These are phyloP conservation scores for Prunella vulgaris DNA, from an alignment of 257 asterid genomes.

Conservation along the genomic window DNA sequence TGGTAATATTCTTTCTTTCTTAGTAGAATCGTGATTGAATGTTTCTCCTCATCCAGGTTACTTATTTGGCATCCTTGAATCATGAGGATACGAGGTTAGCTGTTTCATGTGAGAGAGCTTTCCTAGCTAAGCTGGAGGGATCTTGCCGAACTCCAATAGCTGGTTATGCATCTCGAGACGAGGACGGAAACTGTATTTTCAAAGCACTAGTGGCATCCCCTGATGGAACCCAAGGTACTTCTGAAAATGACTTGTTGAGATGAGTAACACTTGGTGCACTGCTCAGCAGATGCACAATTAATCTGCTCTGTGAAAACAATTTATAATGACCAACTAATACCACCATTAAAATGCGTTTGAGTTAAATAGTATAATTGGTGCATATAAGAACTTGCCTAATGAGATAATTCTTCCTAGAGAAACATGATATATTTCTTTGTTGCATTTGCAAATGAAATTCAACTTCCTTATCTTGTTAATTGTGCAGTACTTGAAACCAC, in stretches of 20 bases:
- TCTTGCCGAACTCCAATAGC: conserved; percentile 97
- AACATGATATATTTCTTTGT: neutral
- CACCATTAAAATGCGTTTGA: no score
- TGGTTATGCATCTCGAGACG: conserved; percentile 71
- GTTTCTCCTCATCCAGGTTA: conserved; percentile 43
- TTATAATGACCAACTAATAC: no score
- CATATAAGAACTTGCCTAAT: no score
- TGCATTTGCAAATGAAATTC: neutral
- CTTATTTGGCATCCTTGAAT: conserved; percentile 69
- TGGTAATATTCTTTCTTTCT: neutral
- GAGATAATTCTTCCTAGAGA: neutral
- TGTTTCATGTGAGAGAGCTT: conserved; percentile 84
- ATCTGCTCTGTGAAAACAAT: no score
- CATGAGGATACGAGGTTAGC: conserved; percentile 98
- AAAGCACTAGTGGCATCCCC: conserved; percentile 91
- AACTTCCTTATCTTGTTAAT: neutral
- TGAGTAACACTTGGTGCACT: no score
- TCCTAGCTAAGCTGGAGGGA: conserved; percentile 73
- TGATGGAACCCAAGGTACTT: conserved; percentile 74
- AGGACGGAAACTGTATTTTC: conserved; percentile 70
- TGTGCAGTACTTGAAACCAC: conserved; percentile 74
- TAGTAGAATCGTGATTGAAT: conserved; percentile 5
- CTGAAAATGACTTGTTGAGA: neutral
- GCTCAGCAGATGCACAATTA: no score
- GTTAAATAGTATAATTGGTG: no score